A percentile compares a stretch with the other conserved stretches of the same genome.
Evolutionary conservation across 176 grass and related monocot genomes (phyloP).

Genomic region (Metroxylon sagu): DNA sequence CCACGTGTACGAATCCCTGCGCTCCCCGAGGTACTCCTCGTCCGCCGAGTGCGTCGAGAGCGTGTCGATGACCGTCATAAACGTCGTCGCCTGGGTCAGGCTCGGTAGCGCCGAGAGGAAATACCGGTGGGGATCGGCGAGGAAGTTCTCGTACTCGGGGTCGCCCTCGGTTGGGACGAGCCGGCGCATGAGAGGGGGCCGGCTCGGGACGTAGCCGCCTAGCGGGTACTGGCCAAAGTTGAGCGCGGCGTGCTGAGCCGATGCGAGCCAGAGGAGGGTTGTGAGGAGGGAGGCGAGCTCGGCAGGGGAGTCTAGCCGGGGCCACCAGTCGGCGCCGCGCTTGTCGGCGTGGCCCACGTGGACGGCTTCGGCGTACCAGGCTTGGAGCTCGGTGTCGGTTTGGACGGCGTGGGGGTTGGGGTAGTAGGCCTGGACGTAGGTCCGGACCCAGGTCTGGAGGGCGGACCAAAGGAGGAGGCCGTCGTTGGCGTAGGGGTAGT

Average conservation of each 20-base stretch:
- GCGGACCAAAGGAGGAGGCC: conserved; percentile 86
- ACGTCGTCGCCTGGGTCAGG: conserved; percentile 77
- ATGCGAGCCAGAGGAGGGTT: conserved; percentile 76
- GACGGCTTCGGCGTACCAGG: conserved; percentile 72
- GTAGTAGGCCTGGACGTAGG: conserved; percentile 70
- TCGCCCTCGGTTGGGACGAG: conserved; percentile 71
- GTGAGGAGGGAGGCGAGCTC: conserved; percentile 65
- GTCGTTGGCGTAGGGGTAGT: conserved; percentile 90
- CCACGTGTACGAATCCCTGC: conserved; percentile 50
- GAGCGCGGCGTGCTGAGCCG: conserved; percentile 90
- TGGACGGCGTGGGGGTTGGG: conserved; percentile 32
- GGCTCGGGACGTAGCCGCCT: conserved; percentile 87
- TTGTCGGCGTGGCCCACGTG: conserved; percentile 67
- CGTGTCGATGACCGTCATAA: conserved; percentile 99
- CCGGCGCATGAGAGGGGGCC: conserved; percentile 86
- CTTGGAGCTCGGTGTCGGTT: conserved; percentile 66
- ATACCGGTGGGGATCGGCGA: conserved; percentile 68
- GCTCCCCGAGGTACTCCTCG: conserved; percentile 87
- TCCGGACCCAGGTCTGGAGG: conserved; percentile 43
- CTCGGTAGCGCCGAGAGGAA: conserved; percentile 86
- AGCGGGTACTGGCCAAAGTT: conserved; percentile 98
- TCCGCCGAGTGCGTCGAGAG: conserved; percentile 91
- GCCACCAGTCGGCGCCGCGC: conserved; percentile 84
- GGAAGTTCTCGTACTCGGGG: conserved; percentile 58
- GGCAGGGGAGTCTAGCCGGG: conserved; percentile 32